phyloP scores from a whole-genome alignment of 2,329 filamentous ascomycete species.

The Calonectria honghensis region DNA sequence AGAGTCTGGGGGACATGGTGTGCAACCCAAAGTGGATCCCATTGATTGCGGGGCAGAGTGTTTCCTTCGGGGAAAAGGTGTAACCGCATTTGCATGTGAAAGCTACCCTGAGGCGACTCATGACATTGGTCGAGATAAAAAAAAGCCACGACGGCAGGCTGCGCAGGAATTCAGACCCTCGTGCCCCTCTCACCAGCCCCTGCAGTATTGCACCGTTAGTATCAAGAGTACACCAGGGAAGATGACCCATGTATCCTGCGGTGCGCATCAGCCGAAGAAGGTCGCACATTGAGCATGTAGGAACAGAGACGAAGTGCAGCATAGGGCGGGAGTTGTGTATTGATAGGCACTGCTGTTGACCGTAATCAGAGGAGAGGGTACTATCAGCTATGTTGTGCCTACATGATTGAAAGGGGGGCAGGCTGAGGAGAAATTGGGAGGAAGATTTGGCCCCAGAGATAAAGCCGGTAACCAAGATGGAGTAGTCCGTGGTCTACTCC shows the following conservation, averaged over 20 bases:
- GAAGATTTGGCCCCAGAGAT: neutral
- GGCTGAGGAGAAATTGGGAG: neutral
- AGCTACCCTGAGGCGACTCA: constrained; percentile 7
- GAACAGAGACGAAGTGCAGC: neutral
- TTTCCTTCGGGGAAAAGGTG: constrained; percentile 19
- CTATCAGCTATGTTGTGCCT: neutral
- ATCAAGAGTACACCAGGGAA: neutral
- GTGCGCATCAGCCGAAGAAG: neutral
- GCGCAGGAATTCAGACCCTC: constrained; percentile 16
- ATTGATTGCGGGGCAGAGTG: constrained; percentile 26
- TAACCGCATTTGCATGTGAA: constrained; percentile 36
- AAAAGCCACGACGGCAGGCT: neutral
- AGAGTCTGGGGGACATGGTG: constrained; percentile 10
- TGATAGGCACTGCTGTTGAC: neutral
- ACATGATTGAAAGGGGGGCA: neutral
- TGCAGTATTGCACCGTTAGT: constrained; percentile 16
- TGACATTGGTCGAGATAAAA: neutral
- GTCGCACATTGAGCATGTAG: constrained; percentile 12
- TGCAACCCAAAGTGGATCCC: constrained; percentile 15
- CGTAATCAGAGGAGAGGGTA: too few species aligned
- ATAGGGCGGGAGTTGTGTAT: neutral
- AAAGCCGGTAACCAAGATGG: neutral
- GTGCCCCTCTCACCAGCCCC: constrained; percentile 24
- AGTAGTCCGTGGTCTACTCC: neutral
- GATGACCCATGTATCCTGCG: constrained; percentile 1